Base-by-base conservation (phyloP, 83 land plant genomes). In the Diphasiastrum complanatum region DNA sequence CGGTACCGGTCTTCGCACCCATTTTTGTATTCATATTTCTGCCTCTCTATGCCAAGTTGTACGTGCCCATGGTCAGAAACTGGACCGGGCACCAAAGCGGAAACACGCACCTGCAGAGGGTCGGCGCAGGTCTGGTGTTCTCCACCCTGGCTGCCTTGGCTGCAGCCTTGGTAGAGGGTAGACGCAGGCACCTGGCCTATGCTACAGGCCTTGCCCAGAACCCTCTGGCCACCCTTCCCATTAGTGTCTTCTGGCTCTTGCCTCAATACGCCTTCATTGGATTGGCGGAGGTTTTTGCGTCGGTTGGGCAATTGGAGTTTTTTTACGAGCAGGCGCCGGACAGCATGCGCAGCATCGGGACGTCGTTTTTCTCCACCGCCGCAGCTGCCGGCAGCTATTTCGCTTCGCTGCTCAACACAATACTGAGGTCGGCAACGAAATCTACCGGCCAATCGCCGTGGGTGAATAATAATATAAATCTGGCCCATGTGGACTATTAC, bases 291-390 rank as follows among this genome's bases (percentile, higher is more conserved):
- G 56, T 78, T 16, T 81, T 81, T 53, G 65, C 67, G 12, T 82
- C 68, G 18, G 63, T 83, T 20, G 81, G 85, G 18, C 70, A 73
- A 62, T 54, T 81, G 29, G 80, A 83, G 64, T 82, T 85, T 58
- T 85, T 85, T 75, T 85, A 82, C 45, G 79, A 79, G 5, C 82
- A 80, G 52, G 64, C 87, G 4, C 87, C 87, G 22, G 82, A 81
- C 57, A 74, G 81, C 58, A 83, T 81, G 81, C 60, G 75, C 23
- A 77, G 75, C 19, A 41, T 83, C 45, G 83, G 79, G 3, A 76
- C 78, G 50, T 73, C 80, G 10, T 46, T 83, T 28, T 60, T 73
- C 0, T 55, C 79, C 10, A 66, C 82, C 31, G 77, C 80, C 1
- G 53, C 64, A 5, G 66, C 83, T 0, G 38, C 75, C 27, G 86